These are phyloP conservation scores for Globisporangium barbulae DNA, from an alignment of 352 stramenopile genomes.

Conservation along the genomic window DNA sequence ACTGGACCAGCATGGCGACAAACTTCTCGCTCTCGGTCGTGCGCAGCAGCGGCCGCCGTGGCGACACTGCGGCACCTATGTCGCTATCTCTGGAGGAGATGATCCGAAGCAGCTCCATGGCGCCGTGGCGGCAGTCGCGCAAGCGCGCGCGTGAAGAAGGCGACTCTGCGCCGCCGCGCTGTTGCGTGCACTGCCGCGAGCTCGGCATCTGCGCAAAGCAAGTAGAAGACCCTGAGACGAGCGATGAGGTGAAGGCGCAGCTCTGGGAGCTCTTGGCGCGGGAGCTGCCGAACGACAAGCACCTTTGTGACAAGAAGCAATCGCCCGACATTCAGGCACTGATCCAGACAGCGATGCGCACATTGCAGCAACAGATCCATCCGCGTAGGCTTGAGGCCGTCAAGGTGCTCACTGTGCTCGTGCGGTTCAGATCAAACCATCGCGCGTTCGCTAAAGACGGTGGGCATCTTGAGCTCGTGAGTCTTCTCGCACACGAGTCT, in stretches of 20 bases:
- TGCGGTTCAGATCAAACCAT: not conserved
- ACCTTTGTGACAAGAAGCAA: not conserved
- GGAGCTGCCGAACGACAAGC: not conserved
- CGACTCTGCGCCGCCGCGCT: not conserved
- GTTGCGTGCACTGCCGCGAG: not conserved
- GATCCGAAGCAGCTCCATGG: not conserved
- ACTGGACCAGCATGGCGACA: not conserved
- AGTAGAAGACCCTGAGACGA: not conserved
- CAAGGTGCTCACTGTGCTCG: conserved; percentile 4
- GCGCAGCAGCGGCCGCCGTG: not conserved
- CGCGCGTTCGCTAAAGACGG: not conserved
- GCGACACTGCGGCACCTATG: not conserved
- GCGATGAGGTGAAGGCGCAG: not conserved
- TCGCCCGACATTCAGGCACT: not conserved
- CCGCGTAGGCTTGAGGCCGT: not conserved
- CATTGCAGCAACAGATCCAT: not conserved
- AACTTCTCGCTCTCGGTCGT: not conserved
- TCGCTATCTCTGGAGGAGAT: not conserved
- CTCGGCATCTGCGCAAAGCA: not conserved
- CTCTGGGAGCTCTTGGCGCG: not conserved
- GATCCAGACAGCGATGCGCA: not conserved
- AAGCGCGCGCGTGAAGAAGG: not conserved
- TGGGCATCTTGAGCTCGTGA: not conserved
- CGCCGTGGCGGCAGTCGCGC: not conserved
- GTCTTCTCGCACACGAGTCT: not conserved